Evolutionary conservation across 352 stramenopile genomes (phyloP), one percentile per base, ranked within the genome.

Genomic region (Phytophthora citrophthora): DNA sequence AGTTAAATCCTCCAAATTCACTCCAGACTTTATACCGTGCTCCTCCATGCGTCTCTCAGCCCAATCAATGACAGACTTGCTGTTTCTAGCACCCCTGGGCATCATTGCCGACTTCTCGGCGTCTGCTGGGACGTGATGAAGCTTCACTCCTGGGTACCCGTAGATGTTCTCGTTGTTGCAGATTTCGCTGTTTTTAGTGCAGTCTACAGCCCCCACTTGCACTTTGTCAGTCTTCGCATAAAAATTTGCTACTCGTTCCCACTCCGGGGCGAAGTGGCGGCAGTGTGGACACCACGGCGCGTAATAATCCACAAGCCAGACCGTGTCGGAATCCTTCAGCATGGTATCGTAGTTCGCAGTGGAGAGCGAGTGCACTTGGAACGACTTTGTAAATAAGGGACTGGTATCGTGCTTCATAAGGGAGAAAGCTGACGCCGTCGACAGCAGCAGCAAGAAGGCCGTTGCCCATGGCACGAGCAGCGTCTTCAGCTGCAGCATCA

Each of bases 261-360:
- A 86, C 44, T 87, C 74, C 5, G 88, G 86, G 43, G 88, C 88
- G 39, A 96, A 92, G 27, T 89, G 52, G 54, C 79, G 79, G 60
- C 86, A 96, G 61, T 96, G 88, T 23, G 82, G 82, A 58, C 88
- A 96, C 88, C 86, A 94, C 7, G 88, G 84, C 36, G 88, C 77
- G 68, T 96, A 96, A 59, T 93, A 96, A 60, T 96, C 86, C 26
- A 96, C 74, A 39, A 94, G 47, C 86, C 86, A 94, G 23, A 92
- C 80, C 2, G 72, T 74, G 61, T 82, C 49, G 5, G 77, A 80
- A 41, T 68, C 66, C 52, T 84, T 80, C 62, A 80, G 54, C 64
- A 87, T 79, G 9, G 58, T 56, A n/a, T 70, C 64, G 54, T 82
- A 91, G 47, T 45, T 77, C 44, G 66, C 52, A 8, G 59, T 24